Percentiles rank a stretch among this genome's conserved stretches.
Conservation (phyloP, 2,329 filamentous ascomycete genomes). For the Colletotrichum magnum region DNA sequence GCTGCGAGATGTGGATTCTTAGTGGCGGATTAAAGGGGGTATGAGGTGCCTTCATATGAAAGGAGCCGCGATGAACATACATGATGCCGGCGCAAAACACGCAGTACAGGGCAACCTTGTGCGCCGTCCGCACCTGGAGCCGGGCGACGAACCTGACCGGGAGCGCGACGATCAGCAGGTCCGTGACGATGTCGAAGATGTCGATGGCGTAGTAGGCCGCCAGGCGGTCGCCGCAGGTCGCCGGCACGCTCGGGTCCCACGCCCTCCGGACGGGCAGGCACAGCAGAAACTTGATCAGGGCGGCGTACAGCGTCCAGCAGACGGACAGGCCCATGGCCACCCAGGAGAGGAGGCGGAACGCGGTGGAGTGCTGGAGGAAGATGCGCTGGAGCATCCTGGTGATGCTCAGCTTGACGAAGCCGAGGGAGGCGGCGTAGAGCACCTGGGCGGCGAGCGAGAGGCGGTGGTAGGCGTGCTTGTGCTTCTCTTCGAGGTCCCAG, state of each 20-base stretch:
- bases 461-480: constrained; percentile 7
- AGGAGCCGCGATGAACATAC: constrained; percentile 18
- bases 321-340: constrained; percentile 11
- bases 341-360: constrained; percentile 5
- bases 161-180: constrained; percentile 41
- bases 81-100: constrained; percentile 42
- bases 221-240: constrained; percentile 37
- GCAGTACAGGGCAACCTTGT: constrained; percentile 37
- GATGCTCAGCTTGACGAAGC: constrained; percentile 26
- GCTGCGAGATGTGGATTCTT: constrained; percentile 3
- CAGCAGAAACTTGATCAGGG: constrained; percentile 45
- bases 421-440: constrained; percentile 10
- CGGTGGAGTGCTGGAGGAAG: constrained; percentile 4
- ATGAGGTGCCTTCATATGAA: neutral
- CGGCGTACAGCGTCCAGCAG: constrained; percentile 15
- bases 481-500: neutral
- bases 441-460: constrained; percentile 13
- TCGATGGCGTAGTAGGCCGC: constrained; percentile 38
- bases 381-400: constrained; percentile 16
- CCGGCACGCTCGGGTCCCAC: constrained; percentile 43
- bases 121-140: constrained; percentile 27
- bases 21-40: neutral
- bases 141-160: constrained; percentile 38
- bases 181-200: constrained; percentile 44
- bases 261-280: constrained; percentile 53